These are phyloP conservation scores for Lagenidium sp. DNA, from an alignment of 352 stramenopile genomes.

Conservation along the genomic window DNA sequence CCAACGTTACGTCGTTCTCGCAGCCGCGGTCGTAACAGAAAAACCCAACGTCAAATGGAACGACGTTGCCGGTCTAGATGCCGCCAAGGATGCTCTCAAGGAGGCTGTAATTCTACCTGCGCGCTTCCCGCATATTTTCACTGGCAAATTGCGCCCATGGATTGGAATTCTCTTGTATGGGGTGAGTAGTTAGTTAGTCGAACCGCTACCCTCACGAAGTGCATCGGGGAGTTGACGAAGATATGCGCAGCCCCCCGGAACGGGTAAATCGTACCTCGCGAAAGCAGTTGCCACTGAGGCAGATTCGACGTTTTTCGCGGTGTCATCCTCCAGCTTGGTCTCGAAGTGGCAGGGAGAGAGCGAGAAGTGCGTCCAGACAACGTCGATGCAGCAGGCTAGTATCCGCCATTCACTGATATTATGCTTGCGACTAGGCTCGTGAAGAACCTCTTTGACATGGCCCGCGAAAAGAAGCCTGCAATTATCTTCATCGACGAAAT, in stretches of 20 bases:
- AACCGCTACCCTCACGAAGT: no score
- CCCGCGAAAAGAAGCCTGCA: constrained; percentile 86
- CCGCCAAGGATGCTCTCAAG: constrained; percentile 97
- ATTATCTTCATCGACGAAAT: constrained; percentile 99
- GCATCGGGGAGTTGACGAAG: no score
- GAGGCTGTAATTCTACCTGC: constrained; percentile 97
- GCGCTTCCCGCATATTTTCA: constrained; percentile 97
- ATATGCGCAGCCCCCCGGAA: constrained; percentile 58
- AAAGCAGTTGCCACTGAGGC: constrained; percentile 99
- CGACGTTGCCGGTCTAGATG: constrained; percentile 96
- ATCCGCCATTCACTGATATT: not conserved
- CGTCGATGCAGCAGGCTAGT: not conserved
- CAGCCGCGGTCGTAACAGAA: constrained; percentile 78
- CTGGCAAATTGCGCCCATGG: constrained; percentile 85
- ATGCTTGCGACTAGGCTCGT: constrained; percentile 76
- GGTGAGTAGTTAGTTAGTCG: no score
- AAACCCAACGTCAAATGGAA: constrained; percentile 96
- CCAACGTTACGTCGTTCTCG: not conserved
- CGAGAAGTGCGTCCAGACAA: constrained; percentile 61
- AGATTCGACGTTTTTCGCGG: constrained; percentile 97
- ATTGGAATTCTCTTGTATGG: constrained; percentile 98
- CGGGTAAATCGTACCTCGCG: constrained; percentile 95
- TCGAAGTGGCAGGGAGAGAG: constrained; percentile 98
- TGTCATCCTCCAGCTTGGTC: constrained; percentile 97
- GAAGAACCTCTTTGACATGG: constrained; percentile 98